Base-by-base conservation (phyloP, 2,329 filamentous ascomycete species). In the Botrytis porri region DNA sequence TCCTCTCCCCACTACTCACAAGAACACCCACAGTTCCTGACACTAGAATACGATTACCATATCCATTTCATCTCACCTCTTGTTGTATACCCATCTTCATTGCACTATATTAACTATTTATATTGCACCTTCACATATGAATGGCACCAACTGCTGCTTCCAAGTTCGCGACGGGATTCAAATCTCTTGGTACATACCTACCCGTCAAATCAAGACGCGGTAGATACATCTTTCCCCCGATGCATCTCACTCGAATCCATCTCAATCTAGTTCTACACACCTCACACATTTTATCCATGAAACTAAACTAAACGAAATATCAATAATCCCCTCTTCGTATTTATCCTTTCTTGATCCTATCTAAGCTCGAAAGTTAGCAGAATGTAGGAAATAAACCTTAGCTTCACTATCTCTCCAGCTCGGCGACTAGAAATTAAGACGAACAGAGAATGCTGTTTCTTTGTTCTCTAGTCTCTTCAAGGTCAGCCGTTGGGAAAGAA, bases 151-250 rank as follows among this genome's bases (percentile, higher is more conserved):
- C 14, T 16, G 12, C 22, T 39, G 14, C n/a, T 18, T n/a, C 22
- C 0, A 18, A 3, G 10, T 8, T 29, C 12, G 2, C 1, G 51
- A 14, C 2, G 29, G 14, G 1, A 8, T 29, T 8, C 51, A n/a
- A n/a, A 25, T n/a, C 9, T 37, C 35, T 54, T 14, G 35, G 51
- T 54, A 29, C 29, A 10, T 14, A 6, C 18, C 48, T 22, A 57
- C 62, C 29, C 5, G 12, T 32, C 65, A 57, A 67, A 67, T 41
- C 6, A 41, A 18, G 16, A 8, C 3, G 48, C 16, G 5, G 9
- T 16, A 54, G 14, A 18, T 41, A 41, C 35, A 67, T 67, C 0
- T 25, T 51, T 3, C 12, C 12, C 20, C 1, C 29, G n/a, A 3
- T 37, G 0, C 45, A 54, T 39, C 25, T 48, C 35, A 14, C 25